These are phyloP conservation scores for Marchantia polymorpha DNA, from an alignment of 225 moss, liverwort and hornwort genomes.

Conservation along the genomic window DNA sequence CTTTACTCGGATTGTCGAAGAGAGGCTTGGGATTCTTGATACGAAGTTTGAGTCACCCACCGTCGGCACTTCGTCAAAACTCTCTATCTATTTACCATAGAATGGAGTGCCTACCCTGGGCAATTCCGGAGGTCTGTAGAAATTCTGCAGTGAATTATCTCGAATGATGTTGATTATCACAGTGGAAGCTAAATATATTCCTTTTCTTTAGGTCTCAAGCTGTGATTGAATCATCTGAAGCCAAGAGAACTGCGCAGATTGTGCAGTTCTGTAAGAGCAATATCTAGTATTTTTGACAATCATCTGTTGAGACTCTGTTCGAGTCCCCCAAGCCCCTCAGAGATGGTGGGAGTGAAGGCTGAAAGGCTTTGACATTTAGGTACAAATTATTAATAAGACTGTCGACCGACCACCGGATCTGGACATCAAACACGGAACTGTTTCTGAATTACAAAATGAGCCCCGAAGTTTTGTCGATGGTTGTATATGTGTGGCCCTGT, in stretches of 20 bases:
- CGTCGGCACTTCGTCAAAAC: constrained; percentile 13
- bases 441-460: constrained; percentile 1
- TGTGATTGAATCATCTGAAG: constrained; percentile 8
- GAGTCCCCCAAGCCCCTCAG: constrained; percentile 13
- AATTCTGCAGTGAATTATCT: constrained; percentile 11
- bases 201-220: background rate
- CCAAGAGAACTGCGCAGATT: constrained; percentile 13
- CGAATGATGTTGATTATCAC: constrained; percentile 5
- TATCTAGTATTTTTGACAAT: constrained; percentile 5
- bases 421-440: constrained; percentile 9
- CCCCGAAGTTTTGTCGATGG: constrained; percentile 1
- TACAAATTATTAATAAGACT: constrained; percentile 10
- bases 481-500: constrained; percentile 8
- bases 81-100: background rate
- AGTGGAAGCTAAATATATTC: constrained; percentile 6
- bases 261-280: constrained; percentile 17
- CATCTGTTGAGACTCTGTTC: constrained; percentile 1
- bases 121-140: constrained; percentile 19
- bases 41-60: constrained; percentile 6
- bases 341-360: constrained; percentile 8
- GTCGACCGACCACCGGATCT: constrained; percentile 4
- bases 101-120: constrained; percentile 16
- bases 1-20: constrained; percentile 12
- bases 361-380: constrained; percentile 4
- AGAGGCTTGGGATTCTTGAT: constrained; percentile 15